Evolutionary conservation across 2,329 filamentous ascomycete species (phyloP), one percentile per base, ranked within the genome.

Genomic region (Pseudogymnoascus sp.): DNA sequence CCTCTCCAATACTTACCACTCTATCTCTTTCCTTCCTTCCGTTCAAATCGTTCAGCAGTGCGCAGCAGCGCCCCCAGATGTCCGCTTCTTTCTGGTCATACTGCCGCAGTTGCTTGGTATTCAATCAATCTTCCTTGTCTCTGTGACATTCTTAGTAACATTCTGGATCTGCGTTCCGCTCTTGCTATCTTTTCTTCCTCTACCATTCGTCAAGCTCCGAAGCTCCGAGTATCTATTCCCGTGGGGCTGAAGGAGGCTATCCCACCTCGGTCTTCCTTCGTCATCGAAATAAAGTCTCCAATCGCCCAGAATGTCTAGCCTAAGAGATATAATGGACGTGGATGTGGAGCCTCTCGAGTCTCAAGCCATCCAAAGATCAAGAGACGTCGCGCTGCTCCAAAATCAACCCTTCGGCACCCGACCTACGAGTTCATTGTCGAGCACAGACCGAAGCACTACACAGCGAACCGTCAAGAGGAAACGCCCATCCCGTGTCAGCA

Each of bases 241-340:
- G 70, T 69, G 64, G 65, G 70, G 69, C 70, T 71, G 71, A 70
- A 70, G 69, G 71, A 68, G 66, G 65, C 64, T 69, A 65, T 69
- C 67, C 65, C 67, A 66, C 67, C 66, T 64, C 62, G 67, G 64
- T 61, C 65, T 50, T 64, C 61, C 53, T 60, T 61, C 68, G 24
- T 66, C 67, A 70, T 69, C 69, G 67, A 70, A 66, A 59, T 59
- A 59, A 35, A 35, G 50, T 35, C 50, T 35, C 31, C 50, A 29
- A 35, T 29, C 6, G 50, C 31, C 24, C 64, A 70, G 66, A 65
- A 74, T 74, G 72, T 71, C 71, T 65, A 73, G 69, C 66, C 67
- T 74, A 67, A 71, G 71, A 67, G 71, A 73, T 67, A 74, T 74
- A 61, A 74, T 74, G 71, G 71, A 74, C 66, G 71, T 73, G 35